Conservation (phyloP, 805 yeast genomes). For the Yarrowia divulgata region DNA sequence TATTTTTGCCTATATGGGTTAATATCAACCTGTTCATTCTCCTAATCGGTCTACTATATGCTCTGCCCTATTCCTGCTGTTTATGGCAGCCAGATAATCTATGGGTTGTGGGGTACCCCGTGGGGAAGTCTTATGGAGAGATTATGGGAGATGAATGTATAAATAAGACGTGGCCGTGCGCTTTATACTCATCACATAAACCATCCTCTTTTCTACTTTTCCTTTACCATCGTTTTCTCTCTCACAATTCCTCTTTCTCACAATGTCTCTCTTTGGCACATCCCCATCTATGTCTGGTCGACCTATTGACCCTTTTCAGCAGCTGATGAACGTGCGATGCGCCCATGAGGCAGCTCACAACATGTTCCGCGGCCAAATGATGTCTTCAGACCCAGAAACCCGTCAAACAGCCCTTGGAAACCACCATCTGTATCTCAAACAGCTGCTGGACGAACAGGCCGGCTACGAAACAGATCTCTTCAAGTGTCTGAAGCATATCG, state of each 20-base stretch:
- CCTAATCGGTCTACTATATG: neutral
- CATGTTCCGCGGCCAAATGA: neutral
- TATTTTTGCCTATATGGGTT: neutral
- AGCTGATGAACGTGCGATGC: conserved; percentile 15
- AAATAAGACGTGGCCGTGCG: too few relatives aligned
- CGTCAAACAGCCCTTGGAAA: neutral
- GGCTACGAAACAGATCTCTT: conserved; percentile 21
- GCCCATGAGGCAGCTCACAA: conserved; percentile 16
- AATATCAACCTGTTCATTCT: too few relatives aligned
- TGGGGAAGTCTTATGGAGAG: neutral
- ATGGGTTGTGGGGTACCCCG: neutral
- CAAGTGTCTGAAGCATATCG: conserved; percentile 14
- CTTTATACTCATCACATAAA: too few relatives aligned
- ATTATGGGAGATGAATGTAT: neutral
- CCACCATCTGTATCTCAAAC: conserved; percentile 8
- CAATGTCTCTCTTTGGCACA: conserved; percentile 15
- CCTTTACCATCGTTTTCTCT: neutral
- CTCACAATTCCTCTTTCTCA: too few relatives aligned
- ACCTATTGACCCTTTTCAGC: conserved; percentile 24
- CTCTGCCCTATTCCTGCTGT: neutral
- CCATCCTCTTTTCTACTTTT: neutral
- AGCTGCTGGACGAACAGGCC: conserved; percentile 19
- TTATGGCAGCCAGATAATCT: conserved; percentile 4
- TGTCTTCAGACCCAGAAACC: neutral
- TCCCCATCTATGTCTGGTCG: conserved; percentile 5